Evolutionary conservation across 192 early-diverging fungal species (phyloP), one percentile per base, ranked within the genome.

Genomic region (Glomus cerebriforme): DNA sequence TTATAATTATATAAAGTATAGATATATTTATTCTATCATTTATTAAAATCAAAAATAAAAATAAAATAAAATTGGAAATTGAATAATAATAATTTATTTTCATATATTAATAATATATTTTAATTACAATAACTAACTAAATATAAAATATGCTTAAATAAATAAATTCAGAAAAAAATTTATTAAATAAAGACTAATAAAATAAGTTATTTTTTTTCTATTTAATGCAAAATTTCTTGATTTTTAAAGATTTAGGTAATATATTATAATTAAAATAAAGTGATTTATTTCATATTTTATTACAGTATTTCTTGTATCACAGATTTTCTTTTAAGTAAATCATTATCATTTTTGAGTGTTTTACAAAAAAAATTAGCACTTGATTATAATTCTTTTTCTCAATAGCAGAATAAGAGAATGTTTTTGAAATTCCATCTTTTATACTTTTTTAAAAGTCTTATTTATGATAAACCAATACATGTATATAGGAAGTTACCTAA

Each of bases 401-500:
- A 0, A 59, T 4, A 59, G 2, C 10, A 59, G 10, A 59, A 15
- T 24, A 59, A 9, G 58, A 59, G 0, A 59, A 59, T 59, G 58
- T 3, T 24, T 59, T 59, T n/a, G n/a, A 17, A 59, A n/a, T 24
- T 15, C 10, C 12, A 59, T 24, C 10, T 59, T 59, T 59, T 0
- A 59, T 59, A 4, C 3, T 59, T 59, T 24, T 59, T 15, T 59
- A 59, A 59, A 8, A 67, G 15, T 67, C 34, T 32, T 32, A 67
- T 37, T 12, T 32, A 67, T 67, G 35, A 67, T 67, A 67, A 39
- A 67, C 34, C 0, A 67, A 13, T 37, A 15, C 65, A 67, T 67
- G 34, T 17, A 67, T 67, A 67, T 67, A 67, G 17, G 34, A 32
- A 67, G 65, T 67, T 37, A n/a, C n/a, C n/a, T n/a, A n/a, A n/a